Conservation (phyloP, 2,329 filamentous ascomycete species). For the Camillea tinctor region DNA sequence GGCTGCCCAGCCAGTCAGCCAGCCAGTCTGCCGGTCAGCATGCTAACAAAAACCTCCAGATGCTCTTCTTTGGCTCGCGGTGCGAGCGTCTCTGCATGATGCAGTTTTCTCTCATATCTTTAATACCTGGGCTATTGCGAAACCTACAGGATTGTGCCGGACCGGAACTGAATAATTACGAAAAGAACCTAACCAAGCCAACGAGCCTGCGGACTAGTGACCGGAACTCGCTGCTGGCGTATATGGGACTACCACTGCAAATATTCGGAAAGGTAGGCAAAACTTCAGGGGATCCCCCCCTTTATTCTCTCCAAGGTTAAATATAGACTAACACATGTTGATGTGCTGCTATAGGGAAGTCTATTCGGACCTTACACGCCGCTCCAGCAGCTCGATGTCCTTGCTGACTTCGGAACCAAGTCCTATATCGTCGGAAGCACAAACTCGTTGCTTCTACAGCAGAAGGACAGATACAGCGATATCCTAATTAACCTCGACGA, state of each 20-base stretch:
- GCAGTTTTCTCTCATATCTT: slow-evolving; percentile 92
- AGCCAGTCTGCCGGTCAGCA: not conserved
- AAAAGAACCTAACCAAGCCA: slow-evolving; percentile 70
- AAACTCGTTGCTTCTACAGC: slow-evolving; percentile 88
- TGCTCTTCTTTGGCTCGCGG: slow-evolving; percentile 97
- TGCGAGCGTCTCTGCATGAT: slow-evolving; percentile 97
- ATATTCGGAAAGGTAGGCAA: slow-evolving; percentile 79
- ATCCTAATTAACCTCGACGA: slow-evolving; percentile 96
- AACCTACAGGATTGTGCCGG: slow-evolving; percentile 94
- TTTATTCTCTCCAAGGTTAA: too few relatives aligned
- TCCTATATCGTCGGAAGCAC: slow-evolving; percentile 97
- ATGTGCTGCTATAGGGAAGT: slow-evolving; percentile 61
- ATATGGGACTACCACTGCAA: slow-evolving; percentile 92
- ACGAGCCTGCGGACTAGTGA: slow-evolving; percentile 91
- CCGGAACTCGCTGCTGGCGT: slow-evolving; percentile 81
- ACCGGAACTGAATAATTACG: slow-evolving; percentile 84
- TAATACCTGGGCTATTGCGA: slow-evolving; percentile 89
- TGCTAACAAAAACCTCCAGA: slow-evolving; percentile 53
- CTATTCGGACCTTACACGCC: slow-evolving; percentile 97
- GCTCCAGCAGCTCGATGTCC: slow-evolving; percentile 88
- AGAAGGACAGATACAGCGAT: slow-evolving; percentile 94
- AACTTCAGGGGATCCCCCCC: not conserved
- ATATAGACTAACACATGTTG: not conserved
- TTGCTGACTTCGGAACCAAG: slow-evolving; percentile 92
- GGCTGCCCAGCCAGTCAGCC: too few relatives aligned